phyloP scores from a whole-genome alignment of 371 early-diverging fungal genomes.

The Chytridiales sp. region DNA sequence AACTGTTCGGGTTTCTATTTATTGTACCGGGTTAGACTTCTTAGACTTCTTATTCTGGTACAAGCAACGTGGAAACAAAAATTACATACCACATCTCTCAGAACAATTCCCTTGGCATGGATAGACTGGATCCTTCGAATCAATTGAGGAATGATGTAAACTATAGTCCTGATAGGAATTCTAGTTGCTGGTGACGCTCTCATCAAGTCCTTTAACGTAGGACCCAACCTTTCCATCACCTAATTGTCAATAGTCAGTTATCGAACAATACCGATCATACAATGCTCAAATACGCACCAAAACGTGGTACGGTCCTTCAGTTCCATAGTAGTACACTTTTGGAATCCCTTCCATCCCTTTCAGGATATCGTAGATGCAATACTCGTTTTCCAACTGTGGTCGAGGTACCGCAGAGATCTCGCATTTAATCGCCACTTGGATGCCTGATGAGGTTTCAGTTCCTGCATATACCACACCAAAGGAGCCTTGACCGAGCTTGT shows the following conservation, averaged over 20 bases:
- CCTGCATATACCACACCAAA: constrained; percentile 56
- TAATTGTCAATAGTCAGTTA: neutral
- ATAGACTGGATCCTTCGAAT: constrained; percentile 47
- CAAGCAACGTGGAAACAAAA: neutral
- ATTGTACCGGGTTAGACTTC: neutral
- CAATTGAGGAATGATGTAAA: constrained; percentile 50
- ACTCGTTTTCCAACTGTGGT: constrained; percentile 33
- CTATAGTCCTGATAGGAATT: constrained; percentile 54
- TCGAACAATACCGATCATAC: too few species aligned
- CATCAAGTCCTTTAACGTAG: constrained; percentile 51
- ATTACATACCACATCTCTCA: constrained; percentile 39
- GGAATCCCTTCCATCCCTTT: constrained; percentile 34
- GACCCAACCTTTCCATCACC: constrained; percentile 64
- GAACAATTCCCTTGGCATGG: constrained; percentile 47
- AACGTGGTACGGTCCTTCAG: constrained; percentile 41
- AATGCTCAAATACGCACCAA: constrained; percentile 15
- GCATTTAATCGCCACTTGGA: constrained; percentile 35
- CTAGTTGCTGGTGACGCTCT: constrained; percentile 31
- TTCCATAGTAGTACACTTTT: constrained; percentile 30
- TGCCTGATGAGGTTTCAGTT: constrained; percentile 21
- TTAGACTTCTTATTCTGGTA: too few species aligned
- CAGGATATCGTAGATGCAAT: constrained; percentile 29
- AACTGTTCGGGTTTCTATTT: constrained; percentile 62
- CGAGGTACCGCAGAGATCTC: constrained; percentile 8
- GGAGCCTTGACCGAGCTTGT: constrained; percentile 51